Evolutionary conservation across 2,329 filamentous ascomycete species (phyloP), one percentile per base, ranked within the genome.

Genomic region (Cladosporium phlei): DNA sequence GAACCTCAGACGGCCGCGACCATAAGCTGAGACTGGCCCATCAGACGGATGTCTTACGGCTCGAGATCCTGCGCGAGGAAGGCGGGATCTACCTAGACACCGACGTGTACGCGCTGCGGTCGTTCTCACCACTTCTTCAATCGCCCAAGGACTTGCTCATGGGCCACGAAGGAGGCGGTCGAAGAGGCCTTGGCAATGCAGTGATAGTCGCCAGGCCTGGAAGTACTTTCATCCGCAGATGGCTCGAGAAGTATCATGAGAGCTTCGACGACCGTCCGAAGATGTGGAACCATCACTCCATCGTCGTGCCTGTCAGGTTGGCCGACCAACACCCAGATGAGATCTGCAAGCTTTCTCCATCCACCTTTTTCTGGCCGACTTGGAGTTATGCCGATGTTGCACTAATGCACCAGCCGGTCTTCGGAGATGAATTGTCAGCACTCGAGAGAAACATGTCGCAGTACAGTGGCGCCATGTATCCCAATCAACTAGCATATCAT

Each of bases 71-170:
- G 22, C 25, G 33, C 8, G 32, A 27, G 9, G 49, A 51, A 47
- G 51, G 51, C 14, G 51, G 51, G 2, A 49, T 53, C 6, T 53
- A 53, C 24, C 38, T 53, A 12, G 51, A 53, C 32, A 53, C 49
- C 9, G 51, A 53, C n/a, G 49, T 51, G 21, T 53, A 47, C 27
- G 33, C 39, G 7, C 33, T 53, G 21, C 51, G 46, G 24, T 43
- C 49, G 7, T 53, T 53, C 22, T 35, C 40, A 10, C 16, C 42
- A n/a, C 33, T 53, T 4, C 34, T 53, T 4, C n/a, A 21, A 2
- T 49, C 30, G 9, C 43, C 37, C 12, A 43, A 43, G 14, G 51
- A 53, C 22, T 32, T 42, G 11, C 25, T 52, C 29, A 48, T 53
- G 46, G 51, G 51, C 11, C 46, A 53, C 30, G 51, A 53, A 49